A percentile compares a stretch with the other conserved stretches of the same genome.
These are phyloP conservation scores for Musa schizocarpa DNA, from an alignment of 176 grass and related monocot genomes.

Conservation along the genomic window DNA sequence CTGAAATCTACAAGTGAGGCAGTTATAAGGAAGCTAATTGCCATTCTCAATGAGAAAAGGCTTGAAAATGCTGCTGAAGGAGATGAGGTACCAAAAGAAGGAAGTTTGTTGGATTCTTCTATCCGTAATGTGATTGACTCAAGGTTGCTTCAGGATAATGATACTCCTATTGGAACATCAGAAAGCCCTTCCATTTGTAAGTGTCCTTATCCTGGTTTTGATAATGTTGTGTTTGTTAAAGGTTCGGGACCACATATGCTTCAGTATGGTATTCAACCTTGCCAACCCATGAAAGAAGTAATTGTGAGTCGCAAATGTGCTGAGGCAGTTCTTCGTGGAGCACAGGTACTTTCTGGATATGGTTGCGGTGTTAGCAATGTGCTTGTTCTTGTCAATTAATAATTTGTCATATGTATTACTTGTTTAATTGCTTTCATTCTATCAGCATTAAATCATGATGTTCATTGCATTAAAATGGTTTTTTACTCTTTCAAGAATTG, in stretches of 20 bases:
- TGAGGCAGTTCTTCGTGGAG: conserved; percentile 91
- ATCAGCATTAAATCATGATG: too few relatives aligned
- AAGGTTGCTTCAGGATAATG: neutral
- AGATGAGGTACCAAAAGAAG: conserved; percentile 12
- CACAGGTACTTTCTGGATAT: conserved; percentile 48
- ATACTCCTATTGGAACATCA: neutral
- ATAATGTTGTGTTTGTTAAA: conserved; percentile 64
- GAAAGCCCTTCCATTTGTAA: conserved; percentile 24
- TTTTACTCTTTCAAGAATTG: too few relatives aligned
- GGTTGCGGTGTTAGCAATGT: too few relatives aligned
- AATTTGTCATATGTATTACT: too few relatives aligned
- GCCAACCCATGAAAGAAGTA: conserved; percentile 59
- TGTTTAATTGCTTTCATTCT: too few relatives aligned
- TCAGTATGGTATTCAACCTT: conserved; percentile 26
- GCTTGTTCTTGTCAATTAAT: too few relatives aligned
- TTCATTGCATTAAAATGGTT: too few relatives aligned
- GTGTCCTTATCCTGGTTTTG: conserved; percentile 56
- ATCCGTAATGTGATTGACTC: neutral
- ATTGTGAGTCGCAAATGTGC: conserved; percentile 96
- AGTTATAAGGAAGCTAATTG: conserved; percentile 52
- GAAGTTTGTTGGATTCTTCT: neutral
- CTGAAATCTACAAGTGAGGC: conserved; percentile 50
- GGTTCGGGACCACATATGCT: conserved; percentile 79
- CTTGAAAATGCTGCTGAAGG: conserved; percentile 24
- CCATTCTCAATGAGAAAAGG: conserved; percentile 30